phyloP scores from a whole-genome alignment of 78 protist species.

The Dictyostelium purpureum region DNA sequence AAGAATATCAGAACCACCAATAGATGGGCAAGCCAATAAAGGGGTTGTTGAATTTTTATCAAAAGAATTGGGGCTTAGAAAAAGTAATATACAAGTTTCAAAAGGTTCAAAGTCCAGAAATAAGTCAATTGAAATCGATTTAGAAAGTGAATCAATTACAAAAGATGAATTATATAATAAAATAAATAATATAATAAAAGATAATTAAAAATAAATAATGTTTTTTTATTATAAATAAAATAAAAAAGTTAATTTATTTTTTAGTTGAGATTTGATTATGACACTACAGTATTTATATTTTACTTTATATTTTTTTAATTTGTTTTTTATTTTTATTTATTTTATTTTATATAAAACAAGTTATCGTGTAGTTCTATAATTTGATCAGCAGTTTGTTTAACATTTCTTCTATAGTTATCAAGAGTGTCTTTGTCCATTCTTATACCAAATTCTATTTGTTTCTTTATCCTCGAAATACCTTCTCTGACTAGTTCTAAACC shows the following conservation, averaged over 20 bases:
- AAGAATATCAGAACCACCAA: conserved; percentile 38
- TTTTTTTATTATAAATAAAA: not conserved
- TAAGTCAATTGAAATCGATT: conserved; percentile 22
- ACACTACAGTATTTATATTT: too few species aligned
- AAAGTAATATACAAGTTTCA: conserved; percentile 14
- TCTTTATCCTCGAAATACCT: not conserved
- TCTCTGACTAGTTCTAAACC: not conserved
- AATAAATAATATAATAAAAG: conserved; percentile 1
- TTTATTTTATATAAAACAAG: not conserved
- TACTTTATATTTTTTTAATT: not conserved
- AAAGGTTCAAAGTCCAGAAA: conserved; percentile 58
- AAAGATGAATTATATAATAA: not conserved
- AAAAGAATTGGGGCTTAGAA: conserved; percentile 20
- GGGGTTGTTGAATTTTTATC: conserved; percentile 45
- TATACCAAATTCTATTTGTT: not conserved
- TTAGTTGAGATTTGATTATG: too few species aligned
- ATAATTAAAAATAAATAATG: not conserved
- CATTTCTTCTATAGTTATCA: not conserved
- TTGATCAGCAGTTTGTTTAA: not conserved
- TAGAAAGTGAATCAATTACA: not conserved
- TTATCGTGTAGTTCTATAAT: not conserved
- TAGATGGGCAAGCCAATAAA: conserved; percentile 61
- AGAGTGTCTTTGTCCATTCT: not conserved
- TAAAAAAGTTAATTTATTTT: too few species aligned
- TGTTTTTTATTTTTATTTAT: not conserved